Evolutionary conservation across 2,329 filamentous ascomycete genomes (phyloP).

Genomic region (Clarireedia sp.): DNA sequence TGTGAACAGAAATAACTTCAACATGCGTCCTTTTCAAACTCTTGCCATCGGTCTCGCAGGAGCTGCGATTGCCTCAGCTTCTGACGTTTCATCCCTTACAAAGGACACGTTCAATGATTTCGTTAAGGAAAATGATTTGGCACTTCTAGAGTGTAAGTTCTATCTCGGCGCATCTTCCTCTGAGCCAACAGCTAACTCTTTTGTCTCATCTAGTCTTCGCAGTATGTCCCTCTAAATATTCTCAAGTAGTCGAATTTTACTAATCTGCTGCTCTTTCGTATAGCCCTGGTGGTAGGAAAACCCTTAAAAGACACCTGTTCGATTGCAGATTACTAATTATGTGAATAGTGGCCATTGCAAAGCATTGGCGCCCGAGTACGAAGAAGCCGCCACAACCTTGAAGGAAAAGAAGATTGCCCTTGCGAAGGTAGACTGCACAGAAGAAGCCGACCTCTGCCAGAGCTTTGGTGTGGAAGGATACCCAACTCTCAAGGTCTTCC

Average conservation of each 20-base stretch:
- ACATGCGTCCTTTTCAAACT: slow-evolving; percentile 28
- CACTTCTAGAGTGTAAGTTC: slow-evolving; percentile 83
- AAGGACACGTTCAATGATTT: slow-evolving; percentile 83
- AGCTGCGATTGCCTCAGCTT: slow-evolving; percentile 54
- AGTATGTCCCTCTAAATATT: slow-evolving; percentile 60
- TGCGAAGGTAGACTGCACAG: slow-evolving; percentile 90
- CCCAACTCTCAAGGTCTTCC: slow-evolving; percentile 98
- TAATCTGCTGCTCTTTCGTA: slow-evolving; percentile 19
- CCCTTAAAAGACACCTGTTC: slow-evolving; percentile 15
- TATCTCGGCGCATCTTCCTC: background rate
- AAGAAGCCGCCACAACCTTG: slow-evolving; percentile 73
- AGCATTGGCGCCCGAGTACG: slow-evolving; percentile 87
- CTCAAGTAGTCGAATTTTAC: slow-evolving; percentile 15
- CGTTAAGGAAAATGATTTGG: slow-evolving; percentile 75
- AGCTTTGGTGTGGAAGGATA: slow-evolving; percentile 90
- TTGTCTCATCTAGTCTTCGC: slow-evolving; percentile 62
- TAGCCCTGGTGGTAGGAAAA: slow-evolving; percentile 32
- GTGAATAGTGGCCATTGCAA: slow-evolving; percentile 74
- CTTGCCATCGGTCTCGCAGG: slow-evolving; percentile 26
- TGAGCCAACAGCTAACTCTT: slow-evolving; percentile 15
- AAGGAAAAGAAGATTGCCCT: slow-evolving; percentile 84
- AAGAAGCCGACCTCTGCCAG: slow-evolving; percentile 86
- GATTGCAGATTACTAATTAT: slow-evolving; percentile 22
- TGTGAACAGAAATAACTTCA: slow-evolving; percentile 8
- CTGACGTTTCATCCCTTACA: slow-evolving; percentile 79